Conservation (phyloP, 371 early-diverging fungal genomes). For the Sporodiniella umbellata region DNA sequence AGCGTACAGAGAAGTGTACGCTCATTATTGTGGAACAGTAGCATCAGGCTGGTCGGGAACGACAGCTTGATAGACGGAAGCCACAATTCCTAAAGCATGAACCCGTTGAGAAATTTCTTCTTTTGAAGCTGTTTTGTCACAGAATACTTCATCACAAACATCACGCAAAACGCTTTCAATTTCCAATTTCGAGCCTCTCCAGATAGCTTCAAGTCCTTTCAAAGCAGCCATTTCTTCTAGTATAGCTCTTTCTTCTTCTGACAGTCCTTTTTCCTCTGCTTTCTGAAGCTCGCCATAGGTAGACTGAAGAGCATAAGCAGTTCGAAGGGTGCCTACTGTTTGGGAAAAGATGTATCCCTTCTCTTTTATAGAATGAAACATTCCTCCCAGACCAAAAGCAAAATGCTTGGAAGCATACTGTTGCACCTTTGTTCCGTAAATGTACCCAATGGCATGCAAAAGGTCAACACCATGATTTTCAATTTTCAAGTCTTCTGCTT, state of each 20-base stretch:
- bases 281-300: slow-evolving; percentile 83
- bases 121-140: slow-evolving; percentile 59
- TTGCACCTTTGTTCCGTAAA: slow-evolving; percentile 83
- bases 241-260: slow-evolving; percentile 56
- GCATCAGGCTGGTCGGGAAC: slow-evolving; percentile 16
- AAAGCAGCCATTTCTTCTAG: slow-evolving; percentile 77
- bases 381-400: slow-evolving; percentile 71
- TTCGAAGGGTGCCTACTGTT: slow-evolving; percentile 85
- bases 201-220: slow-evolving; percentile 88
- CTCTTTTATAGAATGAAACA: slow-evolving; percentile 68
- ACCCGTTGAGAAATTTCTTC: slow-evolving; percentile 58
- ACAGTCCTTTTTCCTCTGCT: slow-evolving; percentile 78
- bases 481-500: slow-evolving; percentile 83
- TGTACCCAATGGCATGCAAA: slow-evolving; percentile 90
- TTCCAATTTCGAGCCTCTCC: slow-evolving; percentile 93
- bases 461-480: slow-evolving; percentile 93
- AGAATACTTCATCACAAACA: slow-evolving; percentile 82
- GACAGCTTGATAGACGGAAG: slow-evolving; percentile 58
- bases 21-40: background rate
- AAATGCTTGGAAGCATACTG: slow-evolving; percentile 75
- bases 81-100: slow-evolving; percentile 69
- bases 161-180: slow-evolving; percentile 90
- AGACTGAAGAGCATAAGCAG: slow-evolving; percentile 89
- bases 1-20: background rate
- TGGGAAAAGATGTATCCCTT: slow-evolving; percentile 85